Evolutionary conservation across 768 basidiomycete species (phyloP).

Genomic region (Pleurotus salmoneostramineus): DNA sequence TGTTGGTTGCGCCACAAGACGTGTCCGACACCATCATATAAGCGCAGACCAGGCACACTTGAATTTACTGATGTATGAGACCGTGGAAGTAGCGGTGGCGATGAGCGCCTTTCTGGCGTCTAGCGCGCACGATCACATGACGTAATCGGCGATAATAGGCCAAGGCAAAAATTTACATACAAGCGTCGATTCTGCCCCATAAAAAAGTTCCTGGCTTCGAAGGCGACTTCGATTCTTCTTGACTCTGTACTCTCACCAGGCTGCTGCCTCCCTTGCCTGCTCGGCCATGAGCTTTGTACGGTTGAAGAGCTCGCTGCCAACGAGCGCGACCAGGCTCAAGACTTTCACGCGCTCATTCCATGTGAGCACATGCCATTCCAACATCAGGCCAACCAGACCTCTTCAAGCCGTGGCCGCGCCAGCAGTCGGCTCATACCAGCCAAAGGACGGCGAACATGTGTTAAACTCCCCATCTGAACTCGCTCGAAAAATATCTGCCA

Average conservation of each 20-base stretch:
- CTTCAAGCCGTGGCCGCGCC: constrained; percentile 69
- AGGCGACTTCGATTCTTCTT: neutral
- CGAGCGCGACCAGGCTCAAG: constrained; percentile 23
- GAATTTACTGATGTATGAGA: too few species aligned
- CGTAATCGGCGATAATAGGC: neutral
- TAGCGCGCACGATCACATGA: constrained; percentile 4
- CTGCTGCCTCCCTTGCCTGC: neutral
- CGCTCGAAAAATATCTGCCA: constrained; percentile 89
- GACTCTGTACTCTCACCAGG: neutral
- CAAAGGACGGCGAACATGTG: constrained; percentile 69
- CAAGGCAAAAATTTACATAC: constrained; percentile 5
- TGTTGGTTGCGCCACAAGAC: too few species aligned
- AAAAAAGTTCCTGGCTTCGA: constrained; percentile 1
- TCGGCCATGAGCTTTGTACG: constrained; percentile 37
- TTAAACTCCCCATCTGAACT: constrained; percentile 94
- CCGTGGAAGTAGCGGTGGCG: neutral
- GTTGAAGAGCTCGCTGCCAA: constrained; percentile 34
- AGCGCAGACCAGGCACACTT: too few species aligned
- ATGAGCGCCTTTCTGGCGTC: neutral
- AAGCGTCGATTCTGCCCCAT: constrained; percentile 5
- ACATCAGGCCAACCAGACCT: constrained; percentile 43
- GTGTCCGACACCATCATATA: neutral
- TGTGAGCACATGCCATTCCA: constrained; percentile 29
- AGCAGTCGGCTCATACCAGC: constrained; percentile 66
- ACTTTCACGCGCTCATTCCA: constrained; percentile 47